Conservation (phyloP, 768 basidiomycete genomes). For the Lactarius sanguifluus region DNA sequence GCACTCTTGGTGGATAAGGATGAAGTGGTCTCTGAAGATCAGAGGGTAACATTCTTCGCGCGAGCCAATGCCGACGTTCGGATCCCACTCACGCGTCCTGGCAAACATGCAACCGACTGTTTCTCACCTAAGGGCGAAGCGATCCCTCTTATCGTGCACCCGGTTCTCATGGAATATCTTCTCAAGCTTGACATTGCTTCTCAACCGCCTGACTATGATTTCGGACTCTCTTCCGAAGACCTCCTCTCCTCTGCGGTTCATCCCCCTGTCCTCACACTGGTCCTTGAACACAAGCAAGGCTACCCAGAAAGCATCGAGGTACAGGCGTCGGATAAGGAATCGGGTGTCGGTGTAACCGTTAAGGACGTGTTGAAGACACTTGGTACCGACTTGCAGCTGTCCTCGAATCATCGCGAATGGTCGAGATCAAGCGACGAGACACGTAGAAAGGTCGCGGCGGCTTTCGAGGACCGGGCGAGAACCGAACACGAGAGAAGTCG, state of each 20-base stretch:
- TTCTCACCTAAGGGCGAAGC: constrained; percentile 1
- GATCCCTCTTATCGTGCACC: constrained; percentile 10
- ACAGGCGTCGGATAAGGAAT: background rate
- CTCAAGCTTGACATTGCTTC: constrained; percentile 1
- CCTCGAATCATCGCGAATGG: background rate
- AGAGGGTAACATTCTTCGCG: constrained; percentile 3
- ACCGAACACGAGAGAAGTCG: background rate
- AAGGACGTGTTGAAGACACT: constrained; percentile 1
- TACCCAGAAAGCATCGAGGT: background rate
- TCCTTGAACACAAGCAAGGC: too few relatives aligned
- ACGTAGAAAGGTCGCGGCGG: background rate
- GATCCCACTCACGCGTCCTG: background rate
- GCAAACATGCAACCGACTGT: background rate
- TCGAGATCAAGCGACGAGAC: background rate
- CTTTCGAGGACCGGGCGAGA: background rate
- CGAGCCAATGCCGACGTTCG: background rate
- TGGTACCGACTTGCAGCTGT: background rate
- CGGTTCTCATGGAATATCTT: background rate
- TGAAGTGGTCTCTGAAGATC: background rate
- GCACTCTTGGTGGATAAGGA: constrained; percentile 4
- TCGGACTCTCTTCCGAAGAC: background rate
- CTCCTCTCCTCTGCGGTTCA: too few relatives aligned
- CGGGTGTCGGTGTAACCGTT: background rate
- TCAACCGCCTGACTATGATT: background rate
- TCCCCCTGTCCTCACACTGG: too few relatives aligned